phyloP scores from a whole-genome alignment of 768 basidiomycete species.

The Dendrothele bispora region DNA sequence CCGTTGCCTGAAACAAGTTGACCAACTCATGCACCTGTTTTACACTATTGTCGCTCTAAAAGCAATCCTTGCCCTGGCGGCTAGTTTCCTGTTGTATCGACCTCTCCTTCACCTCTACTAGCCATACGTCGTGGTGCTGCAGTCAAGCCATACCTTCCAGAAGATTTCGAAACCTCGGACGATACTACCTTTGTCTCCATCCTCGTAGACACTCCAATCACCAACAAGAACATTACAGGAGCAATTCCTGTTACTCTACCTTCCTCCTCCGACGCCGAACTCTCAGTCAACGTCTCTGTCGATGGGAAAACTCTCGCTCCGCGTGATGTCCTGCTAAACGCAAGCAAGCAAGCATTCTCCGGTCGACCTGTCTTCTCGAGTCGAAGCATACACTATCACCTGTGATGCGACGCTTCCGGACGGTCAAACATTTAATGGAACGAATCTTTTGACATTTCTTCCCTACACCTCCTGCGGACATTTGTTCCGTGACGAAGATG shows the following conservation, averaged over 20 bases:
- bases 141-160: constrained; percentile 59
- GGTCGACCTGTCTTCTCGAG: constrained; percentile 45
- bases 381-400: constrained; percentile 33
- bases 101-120: constrained; percentile 43
- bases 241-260: constrained; percentile 42
- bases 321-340: constrained; percentile 51
- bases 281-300: constrained; percentile 45
- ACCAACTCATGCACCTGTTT: too few relatives aligned
- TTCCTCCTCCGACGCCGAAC: too few relatives aligned
- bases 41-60: too few relatives aligned
- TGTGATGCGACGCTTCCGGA: constrained; percentile 41
- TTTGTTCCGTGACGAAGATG: constrained; percentile 63
- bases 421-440: constrained; percentile 48
- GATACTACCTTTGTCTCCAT: constrained; percentile 39
- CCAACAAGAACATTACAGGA: constrained; percentile 45
- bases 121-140: constrained; percentile 60
- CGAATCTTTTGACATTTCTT: constrained; percentile 46
- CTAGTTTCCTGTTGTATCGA: constrained; percentile 40
- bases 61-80: too few relatives aligned
- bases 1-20: too few relatives aligned
- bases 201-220: constrained; percentile 53
- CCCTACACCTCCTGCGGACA: constrained; percentile 45
- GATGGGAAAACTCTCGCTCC: constrained; percentile 42
- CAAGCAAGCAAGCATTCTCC: constrained; percentile 52
- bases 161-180: constrained; percentile 35